Percentiles rank a stretch among this genome's conserved stretches.
Evolutionary conservation across 306 rosid genomes (phyloP).

Genomic region (Nissolia schottii): DNA sequence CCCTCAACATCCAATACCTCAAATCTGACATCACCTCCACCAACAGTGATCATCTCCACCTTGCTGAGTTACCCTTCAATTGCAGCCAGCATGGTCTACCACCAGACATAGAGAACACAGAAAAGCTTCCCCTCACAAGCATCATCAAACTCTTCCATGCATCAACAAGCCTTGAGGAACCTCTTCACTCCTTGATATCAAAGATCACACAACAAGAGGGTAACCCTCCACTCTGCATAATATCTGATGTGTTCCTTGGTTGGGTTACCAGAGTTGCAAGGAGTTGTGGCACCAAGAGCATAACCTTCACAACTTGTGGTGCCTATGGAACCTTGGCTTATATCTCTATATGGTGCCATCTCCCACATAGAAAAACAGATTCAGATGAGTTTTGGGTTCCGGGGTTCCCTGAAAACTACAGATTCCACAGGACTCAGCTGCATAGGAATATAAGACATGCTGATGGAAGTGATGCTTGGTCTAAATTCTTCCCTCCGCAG

Average conservation of each 20-base stretch:
- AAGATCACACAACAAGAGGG: constrained; percentile 39
- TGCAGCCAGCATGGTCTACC: constrained; percentile 45
- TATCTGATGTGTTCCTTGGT: constrained; percentile 55
- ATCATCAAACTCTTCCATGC: constrained; percentile 31
- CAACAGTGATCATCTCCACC: constrained; percentile 16
- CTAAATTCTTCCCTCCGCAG: constrained; percentile 38
- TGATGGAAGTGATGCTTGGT: constrained; percentile 66
- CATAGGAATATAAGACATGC: constrained; percentile 43
- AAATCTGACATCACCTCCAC: constrained; percentile 32
- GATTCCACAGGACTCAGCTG: constrained; percentile 45
- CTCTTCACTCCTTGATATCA: constrained; percentile 31
- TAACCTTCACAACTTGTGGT: constrained; percentile 61
- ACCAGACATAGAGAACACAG: constrained; percentile 57
- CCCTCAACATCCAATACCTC: constrained; percentile 63
- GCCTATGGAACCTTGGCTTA: constrained; percentile 70
- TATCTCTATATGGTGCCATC: constrained; percentile 52
- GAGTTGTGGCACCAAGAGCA: constrained; percentile 31
- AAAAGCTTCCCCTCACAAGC: constrained; percentile 37
- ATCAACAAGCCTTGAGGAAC: constrained; percentile 47
- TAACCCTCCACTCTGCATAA: constrained; percentile 33
- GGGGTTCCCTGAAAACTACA: constrained; percentile 55
- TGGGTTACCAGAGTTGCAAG: constrained; percentile 55
- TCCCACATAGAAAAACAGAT: constrained; percentile 52
- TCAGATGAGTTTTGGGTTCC: constrained; percentile 46
- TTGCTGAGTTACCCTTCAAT: constrained; percentile 48